Evolutionary conservation across 2,329 filamentous ascomycete genomes (phyloP).

Genomic region (Pseudonectria foliicola): DNA sequence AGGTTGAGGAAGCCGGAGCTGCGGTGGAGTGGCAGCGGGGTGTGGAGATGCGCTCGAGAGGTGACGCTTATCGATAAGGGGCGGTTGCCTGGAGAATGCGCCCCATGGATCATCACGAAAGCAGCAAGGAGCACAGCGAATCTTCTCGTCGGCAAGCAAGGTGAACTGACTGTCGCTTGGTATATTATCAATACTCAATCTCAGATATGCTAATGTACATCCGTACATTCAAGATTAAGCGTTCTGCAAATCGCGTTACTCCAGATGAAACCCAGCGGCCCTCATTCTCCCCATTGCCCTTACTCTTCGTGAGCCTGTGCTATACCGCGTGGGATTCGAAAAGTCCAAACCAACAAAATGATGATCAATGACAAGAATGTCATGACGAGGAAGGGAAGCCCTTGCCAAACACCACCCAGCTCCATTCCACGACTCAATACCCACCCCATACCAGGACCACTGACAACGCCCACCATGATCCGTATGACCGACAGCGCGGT

Average conservation of each 20-base stretch:
- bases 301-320: constrained; percentile 11
- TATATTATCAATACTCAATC: no score
- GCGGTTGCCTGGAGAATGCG: neutral
- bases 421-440: constrained; percentile 39
- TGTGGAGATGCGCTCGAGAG: constrained; percentile 2
- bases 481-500: constrained; percentile 45
- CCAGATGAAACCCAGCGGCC: neutral
- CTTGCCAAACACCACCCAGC: constrained; percentile 40
- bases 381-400: constrained; percentile 40
- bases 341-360: constrained; percentile 23
- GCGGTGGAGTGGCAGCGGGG: neutral
- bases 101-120: neutral
- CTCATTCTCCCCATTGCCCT: neutral
- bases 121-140: no score
- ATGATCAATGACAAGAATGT: constrained; percentile 25
- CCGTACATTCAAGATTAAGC: no score
- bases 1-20: neutral
- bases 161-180: no score
- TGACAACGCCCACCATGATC: constrained; percentile 38
- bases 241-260: no score
- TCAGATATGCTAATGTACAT: no score
- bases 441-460: constrained; percentile 39
- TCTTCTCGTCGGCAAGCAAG: no score
- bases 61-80: constrained; percentile 10
- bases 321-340: constrained; percentile 18